Evolutionary conservation across 805 yeast species (phyloP).

Genomic region (Kodamaea leandrae): DNA sequence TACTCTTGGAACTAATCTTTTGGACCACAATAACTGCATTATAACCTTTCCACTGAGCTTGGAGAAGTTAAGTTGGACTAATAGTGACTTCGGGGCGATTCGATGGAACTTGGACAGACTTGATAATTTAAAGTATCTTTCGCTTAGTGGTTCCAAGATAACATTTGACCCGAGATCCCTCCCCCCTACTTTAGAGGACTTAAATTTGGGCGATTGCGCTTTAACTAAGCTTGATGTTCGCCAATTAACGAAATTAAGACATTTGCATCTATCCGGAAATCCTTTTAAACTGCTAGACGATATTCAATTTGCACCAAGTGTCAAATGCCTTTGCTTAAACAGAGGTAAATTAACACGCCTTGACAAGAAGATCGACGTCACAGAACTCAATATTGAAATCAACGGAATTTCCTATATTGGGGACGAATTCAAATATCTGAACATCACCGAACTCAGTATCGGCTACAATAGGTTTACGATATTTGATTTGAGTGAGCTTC

Average conservation of each 20-base stretch:
- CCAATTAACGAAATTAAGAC: background rate
- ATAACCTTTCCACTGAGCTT: background rate
- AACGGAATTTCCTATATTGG: background rate
- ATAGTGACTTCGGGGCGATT: background rate
- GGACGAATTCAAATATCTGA: background rate
- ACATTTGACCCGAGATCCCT: background rate
- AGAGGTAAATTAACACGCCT: background rate
- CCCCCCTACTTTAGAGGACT: background rate
- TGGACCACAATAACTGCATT: background rate
- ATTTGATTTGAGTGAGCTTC: background rate
- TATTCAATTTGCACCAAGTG: background rate
- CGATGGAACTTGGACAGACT: background rate
- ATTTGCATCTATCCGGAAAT: conserved; percentile 2
- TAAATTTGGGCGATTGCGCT: background rate
- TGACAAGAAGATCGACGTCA: background rate
- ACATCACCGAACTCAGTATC: background rate
- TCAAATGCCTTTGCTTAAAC: background rate
- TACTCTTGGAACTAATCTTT: background rate
- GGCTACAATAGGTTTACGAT: background rate
- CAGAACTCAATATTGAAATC: background rate
- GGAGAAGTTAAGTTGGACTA: background rate
- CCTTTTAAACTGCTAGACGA: background rate
- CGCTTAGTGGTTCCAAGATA: background rate
- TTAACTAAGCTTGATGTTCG: background rate
- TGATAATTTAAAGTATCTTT: background rate